phyloP scores from a whole-genome alignment of 495 filamentous ascomycete species.

The Talaromyces liani region DNA sequence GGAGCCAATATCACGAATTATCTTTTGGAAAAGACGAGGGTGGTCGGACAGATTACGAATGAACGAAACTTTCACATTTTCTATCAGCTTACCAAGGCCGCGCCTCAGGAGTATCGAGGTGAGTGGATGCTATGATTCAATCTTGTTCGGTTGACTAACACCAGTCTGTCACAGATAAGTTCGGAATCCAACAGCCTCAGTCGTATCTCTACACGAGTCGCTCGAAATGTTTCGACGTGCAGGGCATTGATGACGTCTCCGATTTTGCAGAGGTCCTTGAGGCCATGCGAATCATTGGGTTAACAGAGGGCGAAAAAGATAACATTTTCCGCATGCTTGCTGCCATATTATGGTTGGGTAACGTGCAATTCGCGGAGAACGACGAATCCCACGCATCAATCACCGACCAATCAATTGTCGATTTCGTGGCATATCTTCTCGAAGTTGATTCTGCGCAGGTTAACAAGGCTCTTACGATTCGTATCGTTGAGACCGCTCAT shows the following conservation, averaged over 20 bases:
- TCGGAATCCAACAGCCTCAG: constrained; percentile 84
- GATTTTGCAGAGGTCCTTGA: constrained; percentile 90
- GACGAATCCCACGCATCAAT: constrained; percentile 84
- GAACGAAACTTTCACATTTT: constrained; percentile 99
- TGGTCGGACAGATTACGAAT: constrained; percentile 90
- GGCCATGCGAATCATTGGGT: constrained; percentile 90
- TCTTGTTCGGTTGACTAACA: not conserved
- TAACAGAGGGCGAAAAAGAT: constrained; percentile 85
- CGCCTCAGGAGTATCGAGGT: constrained; percentile 75
- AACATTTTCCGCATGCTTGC: constrained; percentile 96
- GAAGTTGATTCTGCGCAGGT: constrained; percentile 78
- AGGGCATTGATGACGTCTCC: constrained; percentile 82
- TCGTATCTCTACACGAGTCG: constrained; percentile 92
- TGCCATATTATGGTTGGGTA: constrained; percentile 90
- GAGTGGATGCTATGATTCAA: constrained; percentile 9
- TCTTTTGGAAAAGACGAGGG: constrained; percentile 87
- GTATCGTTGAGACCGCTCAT: constrained; percentile 81
- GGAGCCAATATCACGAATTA: constrained; percentile 99
- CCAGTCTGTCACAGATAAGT: constrained; percentile 44
- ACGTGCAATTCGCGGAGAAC: constrained; percentile 80
- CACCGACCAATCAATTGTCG: constrained; percentile 78
- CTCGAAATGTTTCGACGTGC: constrained; percentile 90
- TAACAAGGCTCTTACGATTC: constrained; percentile 80
- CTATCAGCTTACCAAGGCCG: constrained; percentile 96
- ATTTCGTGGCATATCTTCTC: constrained; percentile 89